phyloP scores from a whole-genome alignment of 768 basidiomycete genomes.

The Boletus vermiculosoides region DNA sequence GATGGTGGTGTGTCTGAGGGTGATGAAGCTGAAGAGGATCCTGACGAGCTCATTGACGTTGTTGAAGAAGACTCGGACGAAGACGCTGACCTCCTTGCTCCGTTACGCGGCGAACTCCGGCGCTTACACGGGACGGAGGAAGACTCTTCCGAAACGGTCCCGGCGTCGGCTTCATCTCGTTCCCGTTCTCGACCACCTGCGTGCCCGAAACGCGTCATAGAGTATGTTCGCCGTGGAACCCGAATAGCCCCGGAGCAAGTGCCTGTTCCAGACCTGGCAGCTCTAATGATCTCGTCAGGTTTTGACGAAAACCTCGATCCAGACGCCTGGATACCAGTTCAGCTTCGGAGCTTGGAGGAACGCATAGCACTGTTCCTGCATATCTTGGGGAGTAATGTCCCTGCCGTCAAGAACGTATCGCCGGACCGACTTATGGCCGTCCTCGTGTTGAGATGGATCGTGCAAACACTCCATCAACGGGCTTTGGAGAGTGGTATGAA shows the following conservation, averaged over 20 bases:
- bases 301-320: conserved; percentile 22
- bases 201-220: conserved; percentile 36
- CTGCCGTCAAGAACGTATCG: conserved; percentile 46
- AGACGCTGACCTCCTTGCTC: conserved; percentile 58
- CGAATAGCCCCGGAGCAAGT: conserved; percentile 60
- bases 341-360: conserved; percentile 47
- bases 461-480: conserved; percentile 48
- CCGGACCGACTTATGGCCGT: conserved; percentile 47
- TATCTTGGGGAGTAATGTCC: conserved; percentile 53
- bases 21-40: conserved; percentile 46
- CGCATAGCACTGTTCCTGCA: conserved; percentile 57
- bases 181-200: conserved; percentile 21
- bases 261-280: conserved; percentile 46
- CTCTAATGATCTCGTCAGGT: conserved; percentile 43
- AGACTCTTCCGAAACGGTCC: conserved; percentile 19
- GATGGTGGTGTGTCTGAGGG: conserved; percentile 23
- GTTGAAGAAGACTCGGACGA: conserved; percentile 54
- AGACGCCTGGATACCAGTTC: conserved; percentile 41
- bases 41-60: conserved; percentile 67
- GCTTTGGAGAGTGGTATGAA: conserved; percentile 47
- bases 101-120: conserved; percentile 64
- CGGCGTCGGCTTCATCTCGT: conserved; percentile 37
- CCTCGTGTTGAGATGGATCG: conserved; percentile 64
- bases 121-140: conserved; percentile 50
- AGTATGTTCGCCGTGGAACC: conserved; percentile 70